A percentile compares a stretch with the other conserved stretches of the same genome.
Evolutionary conservation across 2,329 filamentous ascomycete genomes (phyloP).

Genomic region (Paecilomyces fulvus): DNA sequence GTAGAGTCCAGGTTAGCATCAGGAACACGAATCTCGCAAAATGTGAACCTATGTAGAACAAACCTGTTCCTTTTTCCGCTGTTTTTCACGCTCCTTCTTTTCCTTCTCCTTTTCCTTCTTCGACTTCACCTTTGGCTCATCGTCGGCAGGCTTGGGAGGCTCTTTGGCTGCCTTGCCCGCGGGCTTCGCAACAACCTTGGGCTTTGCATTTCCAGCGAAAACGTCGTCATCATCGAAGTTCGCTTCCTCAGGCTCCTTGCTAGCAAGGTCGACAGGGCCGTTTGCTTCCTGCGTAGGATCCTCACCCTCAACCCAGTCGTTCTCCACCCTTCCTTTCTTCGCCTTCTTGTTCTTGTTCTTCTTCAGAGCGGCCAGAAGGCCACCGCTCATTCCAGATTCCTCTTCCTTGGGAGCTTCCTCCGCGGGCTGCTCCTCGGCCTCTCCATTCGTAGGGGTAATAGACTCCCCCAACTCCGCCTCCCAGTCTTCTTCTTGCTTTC

Average conservation of each 20-base stretch:
- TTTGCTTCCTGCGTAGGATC: conserved; percentile 39
- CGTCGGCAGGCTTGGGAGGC: conserved; percentile 40
- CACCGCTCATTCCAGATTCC: conserved; percentile 47
- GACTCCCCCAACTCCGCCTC: conserved; percentile 83
- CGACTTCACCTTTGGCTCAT: conserved; percentile 66
- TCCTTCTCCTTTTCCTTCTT: conserved; percentile 98
- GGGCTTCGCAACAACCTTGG: conserved; percentile 38
- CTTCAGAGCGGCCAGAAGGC: conserved; percentile 69
- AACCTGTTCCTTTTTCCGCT: conserved; percentile 96
- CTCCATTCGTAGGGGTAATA: conserved; percentile 40
- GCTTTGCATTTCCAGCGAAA: conserved; percentile 63
- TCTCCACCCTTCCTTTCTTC: conserved; percentile 73
- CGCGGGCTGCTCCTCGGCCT: conserved; percentile 38
- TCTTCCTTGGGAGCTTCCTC: conserved; percentile 41
- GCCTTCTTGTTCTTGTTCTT: conserved; percentile 82
- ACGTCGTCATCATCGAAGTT: conserved; percentile 80
- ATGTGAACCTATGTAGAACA: conserved; percentile 12
- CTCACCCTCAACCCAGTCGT: conserved; percentile 68
- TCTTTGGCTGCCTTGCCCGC: conserved; percentile 53
- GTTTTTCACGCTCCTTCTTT: conserved; percentile 98
- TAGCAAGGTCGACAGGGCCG: conserved; percentile 39
- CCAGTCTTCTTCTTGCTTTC: conserved; percentile 83
- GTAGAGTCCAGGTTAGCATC: conserved; percentile 4
- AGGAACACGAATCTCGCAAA: not conserved
- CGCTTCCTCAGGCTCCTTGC: conserved; percentile 72